Evolutionary conservation across 768 basidiomycete genomes (phyloP).

Genomic region (Serpula lacrymans): DNA sequence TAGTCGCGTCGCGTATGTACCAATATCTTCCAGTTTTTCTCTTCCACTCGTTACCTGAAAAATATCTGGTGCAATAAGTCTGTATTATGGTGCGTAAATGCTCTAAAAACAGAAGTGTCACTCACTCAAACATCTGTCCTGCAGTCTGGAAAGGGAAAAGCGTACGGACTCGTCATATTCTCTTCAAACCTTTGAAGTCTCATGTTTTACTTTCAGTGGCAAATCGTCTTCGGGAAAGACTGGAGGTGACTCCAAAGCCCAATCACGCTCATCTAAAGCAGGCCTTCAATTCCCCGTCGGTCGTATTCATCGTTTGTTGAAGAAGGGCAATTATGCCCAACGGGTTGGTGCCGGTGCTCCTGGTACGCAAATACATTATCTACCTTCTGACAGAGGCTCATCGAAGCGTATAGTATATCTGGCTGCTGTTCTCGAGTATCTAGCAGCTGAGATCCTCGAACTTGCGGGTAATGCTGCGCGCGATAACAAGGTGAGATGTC

Average conservation of each 20-base stretch:
- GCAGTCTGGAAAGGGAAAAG: slow-evolving; percentile 57
- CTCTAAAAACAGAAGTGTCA: slow-evolving; percentile 2
- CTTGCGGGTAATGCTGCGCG: slow-evolving; percentile 77
- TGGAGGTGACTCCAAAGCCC: slow-evolving; percentile 51
- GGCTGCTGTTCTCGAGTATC: slow-evolving; percentile 83
- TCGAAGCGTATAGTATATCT: slow-evolving; percentile 57
- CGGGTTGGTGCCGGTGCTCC: slow-evolving; percentile 70
- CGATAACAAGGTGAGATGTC: slow-evolving; percentile 53
- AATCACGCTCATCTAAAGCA: slow-evolving; percentile 65
- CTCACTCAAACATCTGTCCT: slow-evolving; percentile 7
- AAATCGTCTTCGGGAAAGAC: slow-evolving; percentile 46
- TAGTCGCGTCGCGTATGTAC: slow-evolving; percentile 17
- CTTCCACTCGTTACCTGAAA: slow-evolving; percentile 13
- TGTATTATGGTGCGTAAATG: slow-evolving; percentile 31
- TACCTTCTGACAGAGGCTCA: not conserved
- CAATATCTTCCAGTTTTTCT: slow-evolving; percentile 19
- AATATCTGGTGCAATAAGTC: slow-evolving; percentile 1
- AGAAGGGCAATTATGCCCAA: slow-evolving; percentile 69
- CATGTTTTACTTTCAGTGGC: slow-evolving; percentile 29
- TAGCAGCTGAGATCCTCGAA: slow-evolving; percentile 84
- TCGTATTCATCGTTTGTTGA: slow-evolving; percentile 77
- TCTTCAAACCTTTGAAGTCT: slow-evolving; percentile 4
- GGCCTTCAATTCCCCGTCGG: slow-evolving; percentile 76
- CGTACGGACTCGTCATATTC: slow-evolving; percentile 32
- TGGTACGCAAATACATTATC: slow-evolving; percentile 33